These are phyloP conservation scores for Fusarium sp. DNA, from an alignment of 2,329 filamentous ascomycete species.

Conservation along the genomic window DNA sequence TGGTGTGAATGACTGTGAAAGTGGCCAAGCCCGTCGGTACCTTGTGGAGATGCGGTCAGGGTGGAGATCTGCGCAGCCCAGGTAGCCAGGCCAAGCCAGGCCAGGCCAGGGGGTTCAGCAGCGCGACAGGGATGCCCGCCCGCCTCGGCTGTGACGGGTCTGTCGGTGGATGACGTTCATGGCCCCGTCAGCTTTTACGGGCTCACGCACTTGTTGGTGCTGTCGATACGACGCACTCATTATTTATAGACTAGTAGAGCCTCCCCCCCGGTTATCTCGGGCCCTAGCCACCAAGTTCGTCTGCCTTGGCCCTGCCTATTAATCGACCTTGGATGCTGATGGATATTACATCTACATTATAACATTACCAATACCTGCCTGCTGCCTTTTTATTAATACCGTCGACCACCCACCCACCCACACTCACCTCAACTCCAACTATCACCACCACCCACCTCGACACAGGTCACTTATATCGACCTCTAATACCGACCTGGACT, in stretches of 20 bases:
- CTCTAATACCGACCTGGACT: not conserved
- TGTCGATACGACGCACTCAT: constrained; percentile 37
- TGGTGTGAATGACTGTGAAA: constrained; percentile 32
- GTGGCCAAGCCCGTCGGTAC: constrained; percentile 10
- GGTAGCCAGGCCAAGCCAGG: constrained; percentile 24
- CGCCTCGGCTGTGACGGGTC: constrained; percentile 40
- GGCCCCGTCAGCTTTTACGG: constrained; percentile 28
- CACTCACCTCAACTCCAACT: not conserved
- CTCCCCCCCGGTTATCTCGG: constrained; percentile 35
- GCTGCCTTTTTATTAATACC: constrained; percentile 25
- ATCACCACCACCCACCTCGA: constrained; percentile 11
- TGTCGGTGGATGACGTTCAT: constrained; percentile 41
- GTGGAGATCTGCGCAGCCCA: constrained; percentile 15
- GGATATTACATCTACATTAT: constrained; percentile 35
- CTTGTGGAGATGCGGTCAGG: constrained; percentile 32
- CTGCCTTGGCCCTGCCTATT: constrained; percentile 19
- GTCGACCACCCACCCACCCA: not conserved
- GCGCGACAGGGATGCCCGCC: constrained; percentile 18
- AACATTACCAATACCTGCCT: constrained; percentile 20
- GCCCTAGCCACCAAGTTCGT: constrained; percentile 25
- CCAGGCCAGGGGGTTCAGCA: constrained; percentile 11
- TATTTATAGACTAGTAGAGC: constrained; percentile 41
- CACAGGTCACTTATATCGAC: constrained; percentile 6
- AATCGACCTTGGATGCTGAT: constrained; percentile 23
- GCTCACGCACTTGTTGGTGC: not conserved